These are phyloP conservation scores for Fusarium devonianum DNA, from an alignment of 2,329 filamentous ascomycete genomes.

Conservation along the genomic window DNA sequence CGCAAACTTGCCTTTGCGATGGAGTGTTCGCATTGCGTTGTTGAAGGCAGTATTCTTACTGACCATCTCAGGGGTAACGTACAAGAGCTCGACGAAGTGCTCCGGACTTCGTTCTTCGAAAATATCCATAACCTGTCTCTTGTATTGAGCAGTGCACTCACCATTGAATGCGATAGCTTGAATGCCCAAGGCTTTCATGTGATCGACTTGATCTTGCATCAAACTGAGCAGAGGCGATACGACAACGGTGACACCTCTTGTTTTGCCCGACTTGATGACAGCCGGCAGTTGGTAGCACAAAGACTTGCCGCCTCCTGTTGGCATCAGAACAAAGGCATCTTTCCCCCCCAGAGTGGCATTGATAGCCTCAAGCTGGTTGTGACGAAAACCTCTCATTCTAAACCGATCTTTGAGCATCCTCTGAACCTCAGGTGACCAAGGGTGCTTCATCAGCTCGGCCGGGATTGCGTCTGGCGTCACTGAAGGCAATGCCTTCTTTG, in stretches of 20 bases:
- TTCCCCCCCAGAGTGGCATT: conserved; percentile 88
- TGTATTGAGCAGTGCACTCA: conserved; percentile 70
- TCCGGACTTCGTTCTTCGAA: conserved; percentile 72
- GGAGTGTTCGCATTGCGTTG: conserved; percentile 70
- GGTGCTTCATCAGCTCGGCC: conserved; percentile 66
- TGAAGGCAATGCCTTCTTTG: conserved; percentile 45
- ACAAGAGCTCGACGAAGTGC: conserved; percentile 82
- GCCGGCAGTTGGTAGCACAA: conserved; percentile 96
- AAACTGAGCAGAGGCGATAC: conserved; percentile 94
- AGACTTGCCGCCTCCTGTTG: conserved; percentile 95
- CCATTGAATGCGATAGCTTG: conserved; percentile 84
- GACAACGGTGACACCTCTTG: conserved; percentile 86
- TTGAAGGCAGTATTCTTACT: conserved; percentile 78
- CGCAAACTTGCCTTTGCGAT: conserved; percentile 76
- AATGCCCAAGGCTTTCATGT: conserved; percentile 77
- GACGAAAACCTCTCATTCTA: conserved; percentile 83
- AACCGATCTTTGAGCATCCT: conserved; percentile 83
- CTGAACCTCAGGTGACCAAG: conserved; percentile 89
- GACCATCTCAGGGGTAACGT: conserved; percentile 97
- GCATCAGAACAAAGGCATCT: conserved; percentile 96
- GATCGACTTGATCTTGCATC: conserved; percentile 96
- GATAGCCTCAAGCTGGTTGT: conserved; percentile 93
- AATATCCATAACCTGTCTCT: conserved; percentile 69
- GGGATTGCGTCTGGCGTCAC: conserved; percentile 49
- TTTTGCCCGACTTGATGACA: conserved; percentile 80